phyloP scores from a whole-genome alignment of 768 basidiomycete genomes.

The Lanmaoa pseudosensibilis region DNA sequence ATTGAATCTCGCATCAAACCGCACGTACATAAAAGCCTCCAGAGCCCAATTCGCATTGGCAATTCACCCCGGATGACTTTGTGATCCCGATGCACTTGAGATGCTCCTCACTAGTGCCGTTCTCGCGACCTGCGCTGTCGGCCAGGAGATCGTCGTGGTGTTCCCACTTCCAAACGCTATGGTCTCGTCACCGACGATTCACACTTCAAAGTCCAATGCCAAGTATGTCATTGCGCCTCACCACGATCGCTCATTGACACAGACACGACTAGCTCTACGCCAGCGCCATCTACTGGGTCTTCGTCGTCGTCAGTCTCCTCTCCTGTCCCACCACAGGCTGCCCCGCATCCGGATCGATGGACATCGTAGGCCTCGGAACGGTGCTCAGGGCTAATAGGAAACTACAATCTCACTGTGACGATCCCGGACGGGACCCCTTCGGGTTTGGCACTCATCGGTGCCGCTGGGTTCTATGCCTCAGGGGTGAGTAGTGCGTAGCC shows the following conservation, averaged over 20 bases:
- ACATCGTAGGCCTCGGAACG: conserved; percentile 30
- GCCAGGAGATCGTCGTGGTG: neutral
- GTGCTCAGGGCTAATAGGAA: conserved; percentile 22
- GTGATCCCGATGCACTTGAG: neutral
- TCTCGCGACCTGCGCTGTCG: neutral
- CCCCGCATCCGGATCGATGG: conserved; percentile 12
- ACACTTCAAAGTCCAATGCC: conserved; percentile 46
- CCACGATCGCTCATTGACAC: too few relatives aligned
- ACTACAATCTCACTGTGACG: conserved; percentile 40
- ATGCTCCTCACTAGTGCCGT: neutral
- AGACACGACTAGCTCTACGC: neutral
- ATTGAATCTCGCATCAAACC: too few relatives aligned
- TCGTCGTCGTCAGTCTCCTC: conserved; percentile 38
- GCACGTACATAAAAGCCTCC: too few relatives aligned
- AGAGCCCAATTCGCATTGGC: too few relatives aligned
- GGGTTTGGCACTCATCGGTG: conserved; percentile 34
- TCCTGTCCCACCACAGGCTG: conserved; percentile 31
- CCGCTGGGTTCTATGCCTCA: conserved; percentile 32
- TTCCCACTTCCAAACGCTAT: conserved; percentile 21
- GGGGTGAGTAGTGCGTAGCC: conserved; percentile 27
- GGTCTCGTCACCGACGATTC: conserved; percentile 39
- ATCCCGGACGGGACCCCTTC: conserved; percentile 31
- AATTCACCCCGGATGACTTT: too few relatives aligned
- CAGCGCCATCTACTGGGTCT: conserved; percentile 35
- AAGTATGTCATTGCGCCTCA: conserved; percentile 29